Conservation (phyloP, 768 basidiomycete genomes). For the Phaeotremella fagi region DNA sequence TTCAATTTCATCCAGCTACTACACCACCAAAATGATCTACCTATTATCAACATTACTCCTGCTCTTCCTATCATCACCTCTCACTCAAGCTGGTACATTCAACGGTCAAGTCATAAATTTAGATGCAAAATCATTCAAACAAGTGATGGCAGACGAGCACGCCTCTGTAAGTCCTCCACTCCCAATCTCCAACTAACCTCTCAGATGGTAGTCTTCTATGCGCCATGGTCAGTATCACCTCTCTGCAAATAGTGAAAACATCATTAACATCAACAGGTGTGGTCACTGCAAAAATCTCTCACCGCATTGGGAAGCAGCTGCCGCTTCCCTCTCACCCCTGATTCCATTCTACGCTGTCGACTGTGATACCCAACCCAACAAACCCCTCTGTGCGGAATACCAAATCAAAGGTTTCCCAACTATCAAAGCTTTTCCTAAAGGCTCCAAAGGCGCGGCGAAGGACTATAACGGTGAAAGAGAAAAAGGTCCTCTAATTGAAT, state of each 20-base stretch:
- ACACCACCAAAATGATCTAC: background rate
- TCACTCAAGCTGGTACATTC: constrained; percentile 35
- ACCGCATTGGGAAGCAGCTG: constrained; percentile 80
- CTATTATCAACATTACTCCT: background rate
- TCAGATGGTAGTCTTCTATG: constrained; percentile 76
- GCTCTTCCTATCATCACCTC: constrained; percentile 5
- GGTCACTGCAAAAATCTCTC: constrained; percentile 81
- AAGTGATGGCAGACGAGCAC: constrained; percentile 38
- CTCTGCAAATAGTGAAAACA: too few relatives aligned
- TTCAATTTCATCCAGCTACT: background rate
- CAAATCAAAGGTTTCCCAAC: constrained; percentile 88
- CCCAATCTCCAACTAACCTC: background rate
- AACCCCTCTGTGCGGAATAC: constrained; percentile 73
- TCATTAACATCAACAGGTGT: constrained; percentile 2
- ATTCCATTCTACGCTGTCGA: constrained; percentile 89
- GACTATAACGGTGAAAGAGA: constrained; percentile 69
- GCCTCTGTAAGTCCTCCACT: constrained; percentile 27
- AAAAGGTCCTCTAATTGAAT: constrained; percentile 68
- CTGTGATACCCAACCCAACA: constrained; percentile 78
- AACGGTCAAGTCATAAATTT: constrained; percentile 38
- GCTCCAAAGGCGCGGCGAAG: constrained; percentile 59
- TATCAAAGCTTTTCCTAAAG: constrained; percentile 83
- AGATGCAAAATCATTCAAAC: constrained; percentile 39
- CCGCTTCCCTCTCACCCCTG: constrained; percentile 69
- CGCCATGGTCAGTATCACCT: constrained; percentile 79